Evolutionary conservation across 2,329 filamentous ascomycete species (phyloP).

Genomic region (Neopestalotiopsis clavispora): DNA sequence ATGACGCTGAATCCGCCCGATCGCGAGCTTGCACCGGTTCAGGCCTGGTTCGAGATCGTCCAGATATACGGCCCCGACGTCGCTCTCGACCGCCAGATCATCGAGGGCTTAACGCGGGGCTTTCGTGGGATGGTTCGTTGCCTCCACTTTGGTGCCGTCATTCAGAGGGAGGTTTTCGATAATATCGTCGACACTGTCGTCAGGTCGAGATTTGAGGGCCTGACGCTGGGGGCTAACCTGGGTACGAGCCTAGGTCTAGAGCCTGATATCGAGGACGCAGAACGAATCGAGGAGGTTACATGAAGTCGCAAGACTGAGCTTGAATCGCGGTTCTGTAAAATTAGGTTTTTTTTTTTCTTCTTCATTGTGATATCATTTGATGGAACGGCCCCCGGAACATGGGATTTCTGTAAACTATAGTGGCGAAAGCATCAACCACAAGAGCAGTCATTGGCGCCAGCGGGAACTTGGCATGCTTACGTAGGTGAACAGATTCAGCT

Average conservation of each 20-base stretch:
- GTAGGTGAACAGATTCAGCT: too few relatives aligned
- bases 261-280: not conserved
- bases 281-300: conserved; percentile 7
- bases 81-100: conserved; percentile 39
- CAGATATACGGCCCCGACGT: conserved; percentile 42
- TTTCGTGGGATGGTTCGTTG: conserved; percentile 51
- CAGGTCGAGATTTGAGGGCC: conserved; percentile 22
- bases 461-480: too few relatives aligned
- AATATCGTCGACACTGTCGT: conserved; percentile 48
- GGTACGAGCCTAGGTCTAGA: not conserved
- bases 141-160: conserved; percentile 51
- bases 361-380: too few relatives aligned
- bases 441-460: too few relatives aligned
- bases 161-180: conserved; percentile 53
- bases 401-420: too few relatives aligned
- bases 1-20: conserved; percentile 47
- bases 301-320: not conserved
- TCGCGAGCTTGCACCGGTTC: conserved; percentile 54
- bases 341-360: too few relatives aligned
- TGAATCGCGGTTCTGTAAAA: too few relatives aligned
- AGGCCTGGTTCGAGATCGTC: conserved; percentile 60
- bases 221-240: not conserved
- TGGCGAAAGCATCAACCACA: too few relatives aligned
- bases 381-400: too few relatives aligned
- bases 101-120: conserved; percentile 45